Conservation (phyloP, 2,329 filamentous ascomycete genomes). For the Endothia cerciana region DNA sequence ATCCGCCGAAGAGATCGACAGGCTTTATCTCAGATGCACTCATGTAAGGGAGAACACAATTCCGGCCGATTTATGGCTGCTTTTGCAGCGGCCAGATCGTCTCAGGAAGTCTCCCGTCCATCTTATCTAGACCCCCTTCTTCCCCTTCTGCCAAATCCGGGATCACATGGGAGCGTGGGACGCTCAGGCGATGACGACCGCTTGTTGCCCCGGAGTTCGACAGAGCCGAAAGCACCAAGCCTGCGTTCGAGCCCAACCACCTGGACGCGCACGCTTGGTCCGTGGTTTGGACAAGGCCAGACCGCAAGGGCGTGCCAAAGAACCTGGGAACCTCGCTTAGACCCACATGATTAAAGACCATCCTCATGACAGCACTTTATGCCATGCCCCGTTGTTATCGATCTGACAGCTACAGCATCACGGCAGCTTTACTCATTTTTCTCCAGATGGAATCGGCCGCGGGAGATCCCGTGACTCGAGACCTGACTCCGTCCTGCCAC, state of each 20-base stretch:
- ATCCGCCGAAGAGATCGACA: no score
- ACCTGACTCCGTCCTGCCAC: not conserved
- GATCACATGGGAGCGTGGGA: not conserved
- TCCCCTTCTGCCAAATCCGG: not conserved
- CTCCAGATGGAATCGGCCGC: not conserved
- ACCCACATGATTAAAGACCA: not conserved
- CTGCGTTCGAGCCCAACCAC: not conserved
- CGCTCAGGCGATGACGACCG: not conserved
- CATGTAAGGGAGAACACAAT: not conserved
- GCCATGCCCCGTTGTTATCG: not conserved
- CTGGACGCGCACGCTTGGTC: not conserved
- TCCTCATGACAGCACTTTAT: not conserved
- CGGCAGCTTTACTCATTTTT: not conserved
- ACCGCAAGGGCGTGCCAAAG: not conserved
- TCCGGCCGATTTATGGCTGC: no score
- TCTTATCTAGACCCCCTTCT: not conserved
- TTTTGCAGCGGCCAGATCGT: no score
- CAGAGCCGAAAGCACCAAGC: not conserved
- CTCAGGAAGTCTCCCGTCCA: no score
- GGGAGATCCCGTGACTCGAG: not conserved
- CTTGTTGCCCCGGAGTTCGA: not conserved
- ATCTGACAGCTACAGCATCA: not conserved
- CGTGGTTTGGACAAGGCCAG: not conserved
- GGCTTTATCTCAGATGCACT: not conserved
- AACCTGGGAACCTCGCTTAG: not conserved